A percentile compares a stretch with the other conserved stretches of the same genome.
Evolutionary conservation across 2,329 filamentous ascomycete species (phyloP).

Genomic region (Microdochium trichocladiopsis): DNA sequence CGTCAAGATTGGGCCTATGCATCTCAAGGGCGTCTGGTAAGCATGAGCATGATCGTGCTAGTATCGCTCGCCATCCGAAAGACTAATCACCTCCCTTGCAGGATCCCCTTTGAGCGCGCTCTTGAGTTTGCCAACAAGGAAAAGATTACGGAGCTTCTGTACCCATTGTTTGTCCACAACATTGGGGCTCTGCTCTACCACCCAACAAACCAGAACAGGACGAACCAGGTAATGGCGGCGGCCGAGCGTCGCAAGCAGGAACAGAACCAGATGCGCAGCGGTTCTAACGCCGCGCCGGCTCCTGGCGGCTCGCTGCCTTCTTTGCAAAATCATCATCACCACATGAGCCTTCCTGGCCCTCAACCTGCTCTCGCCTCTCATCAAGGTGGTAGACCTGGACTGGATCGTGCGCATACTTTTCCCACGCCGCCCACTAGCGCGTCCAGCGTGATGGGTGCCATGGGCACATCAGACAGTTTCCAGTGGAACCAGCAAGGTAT

Average conservation of each 20-base stretch:
- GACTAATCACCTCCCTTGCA: conserved; percentile 27
- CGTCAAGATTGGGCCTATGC: conserved; percentile 98
- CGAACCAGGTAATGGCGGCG: conserved; percentile 81
- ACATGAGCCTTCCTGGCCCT: conserved; percentile 50
- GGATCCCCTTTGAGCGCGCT: conserved; percentile 97
- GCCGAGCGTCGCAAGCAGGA: conserved; percentile 72
- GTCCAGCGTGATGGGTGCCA: conserved; percentile 71
- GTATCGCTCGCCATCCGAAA: neutral
- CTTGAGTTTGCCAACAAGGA: conserved; percentile 99
- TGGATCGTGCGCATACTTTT: conserved; percentile 87
- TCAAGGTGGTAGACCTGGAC: conserved; percentile 63
- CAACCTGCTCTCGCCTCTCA: conserved; percentile 57
- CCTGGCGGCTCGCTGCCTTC: conserved; percentile 49
- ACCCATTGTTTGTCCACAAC: conserved; percentile 95
- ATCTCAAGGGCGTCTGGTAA: conserved; percentile 94
- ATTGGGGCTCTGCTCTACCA: conserved; percentile 92
- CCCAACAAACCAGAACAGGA: conserved; percentile 77
- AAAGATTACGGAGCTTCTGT: conserved; percentile 93
- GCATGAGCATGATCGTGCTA: conserved; percentile 21
- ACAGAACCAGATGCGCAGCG: conserved; percentile 56
- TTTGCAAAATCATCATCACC: conserved; percentile 59
- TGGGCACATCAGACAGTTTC: conserved; percentile 71
- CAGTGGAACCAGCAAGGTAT: conserved; percentile 67
- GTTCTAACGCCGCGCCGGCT: conserved; percentile 39
- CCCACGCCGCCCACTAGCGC: conserved; percentile 89